Evolutionary conservation across 306 rosid species (phyloP), one percentile per base, ranked within the genome.

Genomic region (Boehmeria nivea): DNA sequence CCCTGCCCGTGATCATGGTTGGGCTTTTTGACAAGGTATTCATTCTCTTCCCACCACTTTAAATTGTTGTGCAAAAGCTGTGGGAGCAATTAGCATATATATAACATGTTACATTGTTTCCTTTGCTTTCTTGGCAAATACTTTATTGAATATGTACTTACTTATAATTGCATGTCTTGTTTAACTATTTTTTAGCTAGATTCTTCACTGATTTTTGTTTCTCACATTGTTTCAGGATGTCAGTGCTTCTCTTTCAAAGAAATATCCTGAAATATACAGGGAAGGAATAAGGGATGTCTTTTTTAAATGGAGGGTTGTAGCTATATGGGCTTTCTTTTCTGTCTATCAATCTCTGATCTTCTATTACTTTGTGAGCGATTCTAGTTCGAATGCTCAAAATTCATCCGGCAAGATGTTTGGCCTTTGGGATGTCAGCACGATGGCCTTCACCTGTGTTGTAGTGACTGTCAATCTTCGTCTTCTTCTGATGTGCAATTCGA

Each of bases 21-120:
- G 98, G 98, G 50, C 86, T 91, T 43, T 91, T 82, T 64, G 98
- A 91, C 78, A 76, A 91, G 98, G 98, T 91, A 69, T 25, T 14
- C 55, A 59, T 56, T 64, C 46, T 57, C 26, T 76, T 60, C 63
- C 16, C n/a, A n/a, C n/a, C n/a, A n/a, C n/a, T n/a, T n/a, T 21
- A 38, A 9, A 20, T 44, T 62, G 46, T 26, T 58, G 0, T 38
- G 28, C 46, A 21, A 50, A 51, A 23, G 23, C 28, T 31, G 21
- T 28, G 27, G 59, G 22, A 52, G n/a, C 22, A 27, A 34, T 26
- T 31, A 3, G 50, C 12, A 48, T 53, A 31, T 20, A 36, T 27
- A n/a, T 28, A 28, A 8, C 5, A 28, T 11, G 24, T 17, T 40
- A 2, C 31, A 44, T n/a, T n/a, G n/a, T n/a, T n/a, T n/a, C n/a